Conservation (phyloP, 225 moss, liverwort and hornwort species). For the Pleurozium schreberi region DNA sequence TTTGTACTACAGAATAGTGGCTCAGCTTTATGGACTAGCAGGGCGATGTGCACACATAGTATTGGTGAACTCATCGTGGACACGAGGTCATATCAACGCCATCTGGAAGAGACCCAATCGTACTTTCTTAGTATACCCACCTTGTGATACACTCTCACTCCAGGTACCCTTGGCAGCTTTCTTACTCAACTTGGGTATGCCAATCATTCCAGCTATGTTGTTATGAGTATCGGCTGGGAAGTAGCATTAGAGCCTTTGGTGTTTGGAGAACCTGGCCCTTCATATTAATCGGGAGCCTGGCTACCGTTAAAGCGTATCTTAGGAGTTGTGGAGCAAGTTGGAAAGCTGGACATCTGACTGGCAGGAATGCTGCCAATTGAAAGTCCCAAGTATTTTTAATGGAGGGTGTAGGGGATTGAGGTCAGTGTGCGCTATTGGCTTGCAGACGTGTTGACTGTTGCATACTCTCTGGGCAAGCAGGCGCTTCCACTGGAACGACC, state of each 20-base stretch:
- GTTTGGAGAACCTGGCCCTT: not conserved
- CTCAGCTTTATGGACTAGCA: slow-evolving; percentile 69
- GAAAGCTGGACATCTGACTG: not conserved
- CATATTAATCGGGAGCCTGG: not conserved
- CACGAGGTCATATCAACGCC: slow-evolving; percentile 62
- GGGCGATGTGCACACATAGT: slow-evolving; percentile 66
- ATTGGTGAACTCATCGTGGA: slow-evolving; percentile 98
- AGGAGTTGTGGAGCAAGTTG: not conserved
- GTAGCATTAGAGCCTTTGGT: not conserved
- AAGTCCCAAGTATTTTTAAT: not conserved
- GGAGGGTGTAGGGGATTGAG: slow-evolving; percentile 40
- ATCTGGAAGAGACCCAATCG: slow-evolving; percentile 68
- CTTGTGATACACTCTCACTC: slow-evolving; percentile 75
- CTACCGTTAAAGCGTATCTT: not conserved
- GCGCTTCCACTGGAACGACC: slow-evolving; percentile 68
- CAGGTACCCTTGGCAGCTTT: slow-evolving; percentile 40
- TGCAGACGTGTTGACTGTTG: slow-evolving; percentile 76
- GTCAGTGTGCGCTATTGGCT: slow-evolving; percentile 35
- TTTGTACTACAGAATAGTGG: slow-evolving; percentile 66
- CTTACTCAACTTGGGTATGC: not conserved
- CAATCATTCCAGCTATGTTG: not conserved
- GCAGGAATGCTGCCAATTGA: slow-evolving; percentile 7
- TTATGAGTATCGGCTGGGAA: not conserved
- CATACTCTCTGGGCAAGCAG: slow-evolving; percentile 72
- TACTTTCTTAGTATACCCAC: slow-evolving; percentile 72